Base-by-base conservation (phyloP, 176 grass and related monocot species). In the Lolium rigidum region DNA sequence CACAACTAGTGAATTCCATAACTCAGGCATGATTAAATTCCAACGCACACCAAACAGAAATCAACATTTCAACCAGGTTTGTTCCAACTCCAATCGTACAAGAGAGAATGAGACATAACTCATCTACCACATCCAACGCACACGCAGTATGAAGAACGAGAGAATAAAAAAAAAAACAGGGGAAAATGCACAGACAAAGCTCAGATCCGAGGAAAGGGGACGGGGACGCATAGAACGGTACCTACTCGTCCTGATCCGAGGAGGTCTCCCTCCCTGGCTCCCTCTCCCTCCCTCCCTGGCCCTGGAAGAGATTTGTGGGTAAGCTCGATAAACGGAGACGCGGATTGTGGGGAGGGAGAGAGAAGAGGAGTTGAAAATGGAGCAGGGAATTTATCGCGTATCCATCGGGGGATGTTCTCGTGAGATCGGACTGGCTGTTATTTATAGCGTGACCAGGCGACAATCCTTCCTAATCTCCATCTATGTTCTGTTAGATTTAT, bases 401-500 rank as follows among this genome's bases (percentile, higher is more conserved):
- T 70, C 38, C 67, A 43, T 70, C 39, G 38, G 67, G 20, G 70
- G 70, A 7, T 46, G 18, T 47, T 72, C 22, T n/a, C 4, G 38
- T 18, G 38, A 44, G 38, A 70, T 11, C 6, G 68, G 38, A 72
- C n/a, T 20, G 41, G 2, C 10, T 13, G 39, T 47, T 46, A 72
- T 70, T 70, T 70, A 44, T 44, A 44, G 38, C 38, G 66, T 70
- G 68, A 44, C 18, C 35, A 69, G 16, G 37, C 35, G 16, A 68
- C 2, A 65, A 65, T 68, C 60, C 60, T 63, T 63, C 60, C 60
- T 63, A 68, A 68, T 68, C 64, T 37, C 64, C 37, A 37, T 68
- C 6, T 68, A 4, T 68, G 64, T 38, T 68, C 64, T 37, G 28
- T 68, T 68, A 37, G 64, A 38, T 38, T 38, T 68, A 31, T 62